Conservation (phyloP, 441 rosid species). For the Adansonia grandidieri region DNA sequence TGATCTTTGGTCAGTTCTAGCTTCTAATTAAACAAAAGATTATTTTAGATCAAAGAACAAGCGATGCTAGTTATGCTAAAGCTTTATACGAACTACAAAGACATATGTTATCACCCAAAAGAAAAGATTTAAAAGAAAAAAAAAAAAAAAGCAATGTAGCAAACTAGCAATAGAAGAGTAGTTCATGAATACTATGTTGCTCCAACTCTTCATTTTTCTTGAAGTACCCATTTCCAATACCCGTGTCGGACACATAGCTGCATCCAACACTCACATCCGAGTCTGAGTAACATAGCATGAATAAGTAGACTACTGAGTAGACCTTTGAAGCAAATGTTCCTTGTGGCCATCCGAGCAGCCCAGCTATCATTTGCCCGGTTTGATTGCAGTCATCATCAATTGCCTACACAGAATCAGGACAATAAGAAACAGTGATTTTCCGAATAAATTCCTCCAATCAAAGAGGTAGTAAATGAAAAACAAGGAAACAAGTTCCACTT, state of each 20-base stretch:
- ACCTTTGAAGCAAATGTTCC: slow-evolving; percentile 97
- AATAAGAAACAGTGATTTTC: slow-evolving; percentile 19
- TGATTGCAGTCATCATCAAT: slow-evolving; percentile 98
- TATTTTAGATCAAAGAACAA: neutral
- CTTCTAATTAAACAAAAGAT: neutral
- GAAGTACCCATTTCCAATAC: no score
- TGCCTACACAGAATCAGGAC: slow-evolving; percentile 49
- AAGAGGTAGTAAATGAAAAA: neutral
- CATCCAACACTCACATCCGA: no score
- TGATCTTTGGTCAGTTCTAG: slow-evolving; percentile 1
- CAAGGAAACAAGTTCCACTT: neutral
- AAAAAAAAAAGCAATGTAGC: neutral
- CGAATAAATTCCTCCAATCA: slow-evolving; percentile 6
- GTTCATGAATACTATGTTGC: slow-evolving; percentile 3
- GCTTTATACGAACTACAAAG: neutral
- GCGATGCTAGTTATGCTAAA: neutral
- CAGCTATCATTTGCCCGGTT: slow-evolving; percentile 98
- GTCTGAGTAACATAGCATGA: no score
- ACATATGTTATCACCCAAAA: neutral
- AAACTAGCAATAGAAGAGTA: slow-evolving; percentile 12
- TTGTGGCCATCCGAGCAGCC: slow-evolving; percentile 91
- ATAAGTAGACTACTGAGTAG: slow-evolving; percentile 14
- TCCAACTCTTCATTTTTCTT: no score
- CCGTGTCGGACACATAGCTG: no score
- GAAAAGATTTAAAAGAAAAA: neutral